A percentile compares a stretch with the other conserved stretches of the same genome.
Evolutionary conservation across 257 asterid genomes (phyloP).

Genomic region (Eustoma russellianum): DNA sequence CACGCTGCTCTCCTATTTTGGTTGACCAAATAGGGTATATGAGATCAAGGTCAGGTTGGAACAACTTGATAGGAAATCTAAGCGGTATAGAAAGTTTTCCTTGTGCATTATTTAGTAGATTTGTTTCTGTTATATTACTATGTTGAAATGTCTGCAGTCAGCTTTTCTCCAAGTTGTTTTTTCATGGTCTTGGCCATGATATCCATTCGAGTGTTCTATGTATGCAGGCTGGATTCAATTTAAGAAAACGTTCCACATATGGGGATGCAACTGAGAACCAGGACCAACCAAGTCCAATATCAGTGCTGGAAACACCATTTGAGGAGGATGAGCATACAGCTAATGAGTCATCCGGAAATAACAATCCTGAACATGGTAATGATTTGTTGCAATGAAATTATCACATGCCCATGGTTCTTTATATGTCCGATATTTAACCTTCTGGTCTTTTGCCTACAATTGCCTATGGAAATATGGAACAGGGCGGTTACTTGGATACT

Average conservation of each 20-base stretch:
- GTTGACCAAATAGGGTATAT: too few relatives aligned
- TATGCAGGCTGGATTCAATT: conserved; percentile 37
- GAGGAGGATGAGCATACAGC: conserved; percentile 46
- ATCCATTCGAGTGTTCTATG: neutral
- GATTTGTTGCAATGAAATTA: conserved; percentile 12
- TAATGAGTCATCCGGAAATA: conserved; percentile 27
- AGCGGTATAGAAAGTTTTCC: too few relatives aligned
- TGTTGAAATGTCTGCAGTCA: neutral
- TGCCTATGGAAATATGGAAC: conserved; percentile 8
- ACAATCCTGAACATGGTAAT: conserved; percentile 41
- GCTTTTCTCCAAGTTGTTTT: too few relatives aligned
- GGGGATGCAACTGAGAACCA: conserved; percentile 52
- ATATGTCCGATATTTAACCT: neutral
- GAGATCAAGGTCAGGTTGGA: too few relatives aligned
- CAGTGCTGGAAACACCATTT: conserved; percentile 67
- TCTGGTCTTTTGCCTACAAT: neutral
- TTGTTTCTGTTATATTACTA: neutral
- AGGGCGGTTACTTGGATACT: conserved; percentile 44
- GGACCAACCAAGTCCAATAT: conserved; percentile 92
- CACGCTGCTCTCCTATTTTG: too few relatives aligned
- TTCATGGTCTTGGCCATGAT: neutral
- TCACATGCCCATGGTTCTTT: neutral
- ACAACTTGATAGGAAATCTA: too few relatives aligned
- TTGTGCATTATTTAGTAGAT: too few relatives aligned
- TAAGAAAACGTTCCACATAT: conserved; percentile 24